Base-by-base conservation (phyloP, 495 filamentous ascomycete species). In the Aspergillus homomorphus region DNA sequence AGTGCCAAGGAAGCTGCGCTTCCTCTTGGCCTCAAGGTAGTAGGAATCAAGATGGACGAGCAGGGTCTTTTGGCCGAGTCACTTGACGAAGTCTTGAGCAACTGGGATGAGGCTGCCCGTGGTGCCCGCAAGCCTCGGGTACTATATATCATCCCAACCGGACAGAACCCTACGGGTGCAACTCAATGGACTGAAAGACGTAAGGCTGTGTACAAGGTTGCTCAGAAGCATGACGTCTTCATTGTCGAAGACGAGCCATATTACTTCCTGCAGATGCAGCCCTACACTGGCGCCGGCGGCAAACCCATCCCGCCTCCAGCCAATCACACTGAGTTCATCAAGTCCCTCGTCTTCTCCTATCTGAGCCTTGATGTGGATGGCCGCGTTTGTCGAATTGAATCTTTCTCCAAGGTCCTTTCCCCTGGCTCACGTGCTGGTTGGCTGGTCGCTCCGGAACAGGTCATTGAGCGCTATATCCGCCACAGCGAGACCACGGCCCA, bases 171-270 rank as follows among this genome's bases (percentile, higher is more conserved):
- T 1, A 96, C 92, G 0, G 93, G 93, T 8, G 87, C 90, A 24
- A 96, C 93, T n/a, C 88, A 92, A 70, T 73, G 82, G 20, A 64
- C 65, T 43, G 68, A 80, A 68, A 81, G 93, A 44, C 76, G 92
- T 14, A 71, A 79, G 57, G 85, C 79, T 21, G 80, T 98, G 45
- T 96, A 96, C 75, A 73, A 72, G 16, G 80, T 96, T 9, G 85
- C 84, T 23, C 85, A 87, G 68, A 89, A 89, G 72, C 89, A 96
- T 68, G 90, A 96, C 66, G 58, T 98, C 42, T 88, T 83, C 67
- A 92, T 98, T 68, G 66, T 98, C 52, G 93, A 98, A 73, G 93
- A 98, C 67, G 93, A 98, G 68, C 93, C 93, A 14, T 97, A 96
- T 73, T 98, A 97, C 74, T 98, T 93, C 77, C 80, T 98, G 51